Conservation (phyloP, 129 eudicot genomes). For the Chrysanthemum seticuspe region DNA sequence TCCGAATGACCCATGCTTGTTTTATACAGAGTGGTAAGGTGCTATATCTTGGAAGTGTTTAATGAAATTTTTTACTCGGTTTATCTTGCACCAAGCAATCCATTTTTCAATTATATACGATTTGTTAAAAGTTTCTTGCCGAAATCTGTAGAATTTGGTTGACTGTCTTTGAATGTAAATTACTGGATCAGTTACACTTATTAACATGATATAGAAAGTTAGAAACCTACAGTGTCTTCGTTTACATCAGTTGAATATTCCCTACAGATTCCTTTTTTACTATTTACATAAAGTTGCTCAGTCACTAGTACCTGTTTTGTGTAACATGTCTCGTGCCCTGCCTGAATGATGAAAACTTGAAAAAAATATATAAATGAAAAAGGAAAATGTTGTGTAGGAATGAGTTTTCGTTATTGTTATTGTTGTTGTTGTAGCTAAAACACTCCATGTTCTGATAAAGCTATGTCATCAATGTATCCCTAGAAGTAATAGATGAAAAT, state of each 20-base stretch:
- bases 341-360: background rate
- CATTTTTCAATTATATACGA: background rate
- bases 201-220: conserved; percentile 6
- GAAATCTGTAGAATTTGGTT: background rate
- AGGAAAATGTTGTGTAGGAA: no score
- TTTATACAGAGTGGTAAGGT: conserved; percentile 25
- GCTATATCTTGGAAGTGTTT: conserved; percentile 9
- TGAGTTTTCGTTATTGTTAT: background rate
- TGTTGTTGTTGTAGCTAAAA: background rate
- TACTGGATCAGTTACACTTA: background rate
- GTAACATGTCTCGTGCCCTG: background rate
- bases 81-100: background rate
- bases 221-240: background rate
- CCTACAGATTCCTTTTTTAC: background rate
- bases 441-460: conserved; percentile 9
- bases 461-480: background rate
- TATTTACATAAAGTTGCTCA: background rate
- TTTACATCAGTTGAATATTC: no score
- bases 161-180: background rate
- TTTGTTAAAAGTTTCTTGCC: background rate
- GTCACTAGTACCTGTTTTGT: background rate
- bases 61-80: background rate
- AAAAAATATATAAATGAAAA: background rate
- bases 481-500: background rate
- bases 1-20: conserved; percentile 39